Base-by-base conservation (phyloP, 176 grass and related monocot species). In the Tillandsia fasciculata region DNA sequence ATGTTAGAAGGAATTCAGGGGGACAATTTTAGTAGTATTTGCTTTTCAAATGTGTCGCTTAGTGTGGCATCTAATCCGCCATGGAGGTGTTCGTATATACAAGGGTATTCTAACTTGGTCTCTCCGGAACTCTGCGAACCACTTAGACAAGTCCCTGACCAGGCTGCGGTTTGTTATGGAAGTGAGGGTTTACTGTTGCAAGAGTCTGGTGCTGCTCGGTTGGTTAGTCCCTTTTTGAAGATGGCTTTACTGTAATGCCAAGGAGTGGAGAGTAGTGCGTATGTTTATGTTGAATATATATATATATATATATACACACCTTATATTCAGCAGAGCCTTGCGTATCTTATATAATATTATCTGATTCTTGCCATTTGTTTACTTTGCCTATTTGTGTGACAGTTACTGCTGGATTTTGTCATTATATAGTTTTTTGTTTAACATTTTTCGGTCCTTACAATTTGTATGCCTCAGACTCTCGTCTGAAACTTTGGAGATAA, bases 51-150 rank as follows among this genome's bases (percentile, higher is more conserved):
- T 79, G 82, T 97, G 18, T 86, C 81, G 13, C 85, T 97, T 27
- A 57, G 47, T 23, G 94, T 92, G 28, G 83, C 50, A 26, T 90
- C 94, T 13, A 57, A 12, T 48, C 77, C 83, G 70, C 89, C 89
- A 27, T 97, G 94, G 94, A 92, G 87, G 28, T 97, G 94, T 65
- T 97, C 89, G 0, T 85, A 75, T 54, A 81, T 97, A 14, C 63
- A 97, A 65, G 94, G 94, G 8, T 97, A 90, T 78, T 92, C 89
- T 0, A 97, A 97, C 74, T 87, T 48, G 2, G 94, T 97, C 53
- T 80, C 76, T 51, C 94, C 94, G 14, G 82, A 97, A 70, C 83
- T 81, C 51, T 97, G 94, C 53, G 85, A 97, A 59, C 78, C 88
- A 17, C 82, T 97, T 17, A 87, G 27, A 81, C 74, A 74, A 23